These are phyloP conservation scores for Prunus campanulata DNA, from an alignment of 306 rosid genomes.

Conservation along the genomic window DNA sequence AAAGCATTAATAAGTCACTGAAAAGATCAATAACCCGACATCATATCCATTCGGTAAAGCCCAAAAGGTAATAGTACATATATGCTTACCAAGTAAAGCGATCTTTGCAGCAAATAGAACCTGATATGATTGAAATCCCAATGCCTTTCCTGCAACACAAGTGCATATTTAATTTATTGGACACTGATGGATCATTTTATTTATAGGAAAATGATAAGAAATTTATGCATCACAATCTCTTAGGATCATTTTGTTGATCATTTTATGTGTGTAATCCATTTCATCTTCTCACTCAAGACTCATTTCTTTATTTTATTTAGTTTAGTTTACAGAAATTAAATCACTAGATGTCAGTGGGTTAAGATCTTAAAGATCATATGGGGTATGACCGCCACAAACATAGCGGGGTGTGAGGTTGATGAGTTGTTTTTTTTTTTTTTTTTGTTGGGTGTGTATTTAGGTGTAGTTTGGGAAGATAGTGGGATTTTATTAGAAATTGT, in stretches of 20 bases:
- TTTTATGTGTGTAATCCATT: background rate
- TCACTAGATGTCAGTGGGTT: background rate
- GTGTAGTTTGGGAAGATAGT: too few relatives aligned
- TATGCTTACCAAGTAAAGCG: conserved; percentile 64
- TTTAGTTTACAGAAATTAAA: background rate
- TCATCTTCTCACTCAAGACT: too few relatives aligned
- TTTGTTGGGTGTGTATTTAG: too few relatives aligned
- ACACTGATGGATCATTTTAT: background rate
- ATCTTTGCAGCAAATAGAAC: conserved; percentile 85
- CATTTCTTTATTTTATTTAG: background rate
- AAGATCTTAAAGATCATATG: background rate
- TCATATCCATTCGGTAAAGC: background rate
- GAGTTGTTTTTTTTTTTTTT: too few relatives aligned
- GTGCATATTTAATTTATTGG: conserved; percentile 4
- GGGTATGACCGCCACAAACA: background rate
- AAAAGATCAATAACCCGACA: too few relatives aligned
- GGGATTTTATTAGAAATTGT: too few relatives aligned
- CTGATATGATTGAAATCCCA: conserved; percentile 64
- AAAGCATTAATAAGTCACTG: too few relatives aligned
- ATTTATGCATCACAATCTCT: background rate
- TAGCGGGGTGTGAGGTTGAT: too few relatives aligned
- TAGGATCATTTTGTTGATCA: background rate
- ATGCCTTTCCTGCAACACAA: conserved; percentile 58
- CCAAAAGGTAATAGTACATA: background rate
- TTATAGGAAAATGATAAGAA: background rate